These are phyloP conservation scores for Avicennia marina DNA, from an alignment of 257 asterid species.

Conservation along the genomic window DNA sequence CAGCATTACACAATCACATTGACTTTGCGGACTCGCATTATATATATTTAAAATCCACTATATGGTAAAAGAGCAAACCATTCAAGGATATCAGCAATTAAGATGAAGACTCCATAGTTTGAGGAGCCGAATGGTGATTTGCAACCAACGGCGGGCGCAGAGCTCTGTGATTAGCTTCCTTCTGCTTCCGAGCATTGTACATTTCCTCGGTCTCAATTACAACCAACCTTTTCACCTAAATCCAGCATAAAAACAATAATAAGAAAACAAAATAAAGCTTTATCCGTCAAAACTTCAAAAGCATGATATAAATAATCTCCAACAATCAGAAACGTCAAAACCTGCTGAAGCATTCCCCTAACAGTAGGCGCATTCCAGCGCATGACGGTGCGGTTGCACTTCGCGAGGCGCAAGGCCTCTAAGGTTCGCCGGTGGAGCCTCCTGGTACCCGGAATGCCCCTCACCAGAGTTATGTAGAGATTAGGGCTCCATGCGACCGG, in stretches of 20 bases:
- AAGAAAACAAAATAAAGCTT: neutral
- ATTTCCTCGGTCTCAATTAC: slow-evolving; percentile 62
- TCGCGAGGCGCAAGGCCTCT: slow-evolving; percentile 83
- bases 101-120: neutral
- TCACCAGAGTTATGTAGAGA: slow-evolving; percentile 83
- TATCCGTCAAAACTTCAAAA: neutral
- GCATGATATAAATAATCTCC: neutral
- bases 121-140: slow-evolving; percentile 22
- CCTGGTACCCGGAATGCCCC: slow-evolving; percentile 96
- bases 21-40: too few species aligned
- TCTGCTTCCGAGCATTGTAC: slow-evolving; percentile 54
- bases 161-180: slow-evolving; percentile 37
- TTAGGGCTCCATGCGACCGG: slow-evolving; percentile 89
- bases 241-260: neutral
- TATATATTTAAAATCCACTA: too few species aligned
- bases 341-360: slow-evolving; percentile 97
- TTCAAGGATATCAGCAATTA: neutral
- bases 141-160: slow-evolving; percentile 49
- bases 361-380: slow-evolving; percentile 82
- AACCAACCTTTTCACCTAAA: slow-evolving; percentile 57
- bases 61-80: neutral
- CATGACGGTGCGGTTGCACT: slow-evolving; percentile 85
- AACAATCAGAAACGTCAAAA: neutral
- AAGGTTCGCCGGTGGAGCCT: slow-evolving; percentile 90
- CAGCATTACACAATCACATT: too few species aligned